phyloP scores from a whole-genome alignment of 257 asterid genomes.

The Striga asiatica region DNA sequence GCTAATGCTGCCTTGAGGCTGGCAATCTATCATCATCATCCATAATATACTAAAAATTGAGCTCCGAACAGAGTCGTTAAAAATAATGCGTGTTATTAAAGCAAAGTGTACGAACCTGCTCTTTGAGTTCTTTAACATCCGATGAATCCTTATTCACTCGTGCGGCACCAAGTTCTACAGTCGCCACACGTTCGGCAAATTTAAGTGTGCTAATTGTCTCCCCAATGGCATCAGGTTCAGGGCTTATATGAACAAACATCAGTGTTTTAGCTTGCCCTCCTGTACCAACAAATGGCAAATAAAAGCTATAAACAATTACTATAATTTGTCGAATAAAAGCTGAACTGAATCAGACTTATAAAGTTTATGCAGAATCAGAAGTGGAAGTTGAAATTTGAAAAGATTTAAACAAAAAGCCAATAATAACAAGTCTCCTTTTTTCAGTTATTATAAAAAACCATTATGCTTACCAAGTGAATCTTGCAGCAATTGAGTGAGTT shows the following conservation, averaged over 20 bases:
- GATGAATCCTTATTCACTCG: conserved; percentile 71
- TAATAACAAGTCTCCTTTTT: too few species aligned
- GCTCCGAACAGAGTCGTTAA: background rate
- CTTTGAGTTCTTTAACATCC: conserved; percentile 87
- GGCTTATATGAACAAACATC: conserved; percentile 96
- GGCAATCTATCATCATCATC: conserved; percentile 42
- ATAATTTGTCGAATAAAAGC: too few species aligned
- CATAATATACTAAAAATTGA: conserved; percentile 4
- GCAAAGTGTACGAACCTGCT: conserved; percentile 43
- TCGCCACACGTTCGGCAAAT: conserved; percentile 96
- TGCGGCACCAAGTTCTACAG: conserved; percentile 98
- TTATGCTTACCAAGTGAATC: conserved; percentile 87
- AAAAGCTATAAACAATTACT: too few species aligned
- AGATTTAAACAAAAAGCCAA: background rate
- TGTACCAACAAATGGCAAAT: conserved; percentile 10
- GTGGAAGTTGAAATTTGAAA: too few species aligned
- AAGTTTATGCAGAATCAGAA: background rate
- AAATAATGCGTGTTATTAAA: background rate
- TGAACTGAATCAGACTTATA: background rate
- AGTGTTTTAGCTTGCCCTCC: conserved; percentile 99
- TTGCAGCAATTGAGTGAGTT: conserved; percentile 94
- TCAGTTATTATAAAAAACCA: background rate
- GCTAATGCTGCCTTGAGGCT: conserved; percentile 73
- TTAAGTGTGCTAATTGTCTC: conserved; percentile 94
- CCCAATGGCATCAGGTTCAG: conserved; percentile 82